phyloP scores from a whole-genome alignment of 306 rosid species.

The Lupinus albus region DNA sequence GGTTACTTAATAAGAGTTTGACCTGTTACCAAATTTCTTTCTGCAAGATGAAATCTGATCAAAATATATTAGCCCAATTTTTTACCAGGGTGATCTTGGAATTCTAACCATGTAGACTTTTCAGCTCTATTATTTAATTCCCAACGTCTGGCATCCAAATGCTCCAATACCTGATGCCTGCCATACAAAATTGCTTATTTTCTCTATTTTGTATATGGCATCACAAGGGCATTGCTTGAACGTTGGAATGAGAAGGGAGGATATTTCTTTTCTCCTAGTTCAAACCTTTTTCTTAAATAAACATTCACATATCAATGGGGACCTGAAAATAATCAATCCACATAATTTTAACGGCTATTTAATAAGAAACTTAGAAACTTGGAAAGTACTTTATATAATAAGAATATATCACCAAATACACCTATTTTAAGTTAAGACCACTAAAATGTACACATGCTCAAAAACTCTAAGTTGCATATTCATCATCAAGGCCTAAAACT shows the following conservation, averaged over 20 bases:
- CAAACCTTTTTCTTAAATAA: neutral
- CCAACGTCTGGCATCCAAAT: neutral
- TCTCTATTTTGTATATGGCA: neutral
- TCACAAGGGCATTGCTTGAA: neutral
- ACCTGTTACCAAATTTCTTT: slow-evolving; percentile 5
- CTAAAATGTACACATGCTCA: neutral
- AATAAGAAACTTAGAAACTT: neutral
- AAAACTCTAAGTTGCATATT: neutral
- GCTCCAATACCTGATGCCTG: neutral
- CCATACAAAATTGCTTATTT: neutral
- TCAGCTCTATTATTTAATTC: slow-evolving; percentile 19
- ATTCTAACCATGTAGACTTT: slow-evolving; percentile 13
- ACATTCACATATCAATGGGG: neutral
- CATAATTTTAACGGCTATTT: neutral
- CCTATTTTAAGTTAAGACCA: neutral
- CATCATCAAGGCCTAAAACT: neutral
- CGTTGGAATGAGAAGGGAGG: neutral
- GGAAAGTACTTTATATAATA: too few relatives aligned
- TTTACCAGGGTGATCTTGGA: slow-evolving; percentile 14
- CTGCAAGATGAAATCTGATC: slow-evolving; percentile 22
- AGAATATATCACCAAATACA: too few relatives aligned
- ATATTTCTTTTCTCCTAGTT: neutral
- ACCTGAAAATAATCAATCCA: neutral
- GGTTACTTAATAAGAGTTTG: slow-evolving; percentile 32
- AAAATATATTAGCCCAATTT: slow-evolving; percentile 14